phyloP scores from a whole-genome alignment of 2,329 filamentous ascomycete species.

The Septoria petroselini region DNA sequence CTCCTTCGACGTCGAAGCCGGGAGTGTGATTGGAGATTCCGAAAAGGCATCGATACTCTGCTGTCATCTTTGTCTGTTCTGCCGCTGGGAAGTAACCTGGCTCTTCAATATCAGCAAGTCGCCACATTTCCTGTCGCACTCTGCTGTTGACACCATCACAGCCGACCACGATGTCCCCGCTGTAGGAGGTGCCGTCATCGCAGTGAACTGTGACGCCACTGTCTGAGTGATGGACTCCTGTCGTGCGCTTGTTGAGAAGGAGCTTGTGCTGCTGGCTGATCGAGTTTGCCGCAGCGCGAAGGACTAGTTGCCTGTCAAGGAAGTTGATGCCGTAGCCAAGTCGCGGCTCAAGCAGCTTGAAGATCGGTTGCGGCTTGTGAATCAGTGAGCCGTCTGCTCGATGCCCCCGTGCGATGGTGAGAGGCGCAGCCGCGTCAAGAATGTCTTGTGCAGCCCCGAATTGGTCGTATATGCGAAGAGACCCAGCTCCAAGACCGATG shows the following conservation, averaged over 20 bases:
- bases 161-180: constrained; percentile 30
- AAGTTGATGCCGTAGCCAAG: constrained; percentile 31
- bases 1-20: constrained; percentile 19
- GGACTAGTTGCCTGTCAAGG: constrained; percentile 34
- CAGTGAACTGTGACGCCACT: constrained; percentile 17
- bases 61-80: constrained; percentile 25
- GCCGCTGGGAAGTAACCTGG: constrained; percentile 19
- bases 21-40: constrained; percentile 39
- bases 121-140: constrained; percentile 31
- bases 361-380: constrained; percentile 4
- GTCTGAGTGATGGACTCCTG: constrained; percentile 12
- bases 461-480: constrained; percentile 51
- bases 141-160: constrained; percentile 33
- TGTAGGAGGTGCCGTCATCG: constrained; percentile 18
- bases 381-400: constrained; percentile 13
- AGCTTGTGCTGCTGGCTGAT: constrained; percentile 10
- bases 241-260: constrained; percentile 17
- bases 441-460: constrained; percentile 39
- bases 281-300: constrained; percentile 25
- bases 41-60: constrained; percentile 40
- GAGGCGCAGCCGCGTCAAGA: constrained; percentile 16
- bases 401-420: constrained; percentile 1
- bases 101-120: constrained; percentile 18
- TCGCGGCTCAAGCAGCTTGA: constrained; percentile 21
- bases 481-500: constrained; percentile 48